Base-by-base conservation (phyloP, 768 basidiomycete genomes). In the Phaffia australis region DNA sequence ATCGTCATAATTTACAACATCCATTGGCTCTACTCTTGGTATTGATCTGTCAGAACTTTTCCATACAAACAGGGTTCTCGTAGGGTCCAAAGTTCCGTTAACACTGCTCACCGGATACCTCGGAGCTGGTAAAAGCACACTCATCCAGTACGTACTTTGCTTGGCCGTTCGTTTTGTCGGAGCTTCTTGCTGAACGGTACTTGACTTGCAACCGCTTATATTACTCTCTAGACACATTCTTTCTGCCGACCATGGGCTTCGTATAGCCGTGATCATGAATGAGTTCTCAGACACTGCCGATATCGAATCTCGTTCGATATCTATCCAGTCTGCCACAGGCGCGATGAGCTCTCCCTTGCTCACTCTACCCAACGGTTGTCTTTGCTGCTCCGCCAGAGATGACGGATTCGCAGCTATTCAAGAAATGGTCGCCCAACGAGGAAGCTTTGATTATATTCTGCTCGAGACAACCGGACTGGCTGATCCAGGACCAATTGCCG, bases 371-470 rank as follows among this genome's bases (percentile, higher is more conserved):
- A 75, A 99, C 75, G 95, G 95, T 21, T 98, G 95, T 75, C 76
- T 99, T n/a, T 99, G 95, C 77, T 99, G 95, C 75, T 93, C 91
- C 67, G 89, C 97, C 78, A 94, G 95, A 72, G 93, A 98, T 74
- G 81, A 85, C 15, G 95, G 95, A 1, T 82, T 88, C 0, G 88
- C 91, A 25, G 91, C 95, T 8, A 95, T 99, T 62, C 90, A 95
- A 76, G 88, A 88, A 72, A 79, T 97, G 64, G 89, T 92, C 87
- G 78, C 82, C 71, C 82, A 83, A 63, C 89, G 87, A 73, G 91
- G 90, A 29, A 82, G 83, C 1, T 93, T 98, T 73, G 95, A 98
- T 77, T 87, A 97, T 75, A 95, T 99, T 70, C 79, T 99, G 52
- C 81, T 99, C 19, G 95, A 99, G 77, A 88, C 94, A 1, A 98